phyloP scores from a whole-genome alignment of 352 stramenopile genomes.

The Phytophthora sansomeana region DNA sequence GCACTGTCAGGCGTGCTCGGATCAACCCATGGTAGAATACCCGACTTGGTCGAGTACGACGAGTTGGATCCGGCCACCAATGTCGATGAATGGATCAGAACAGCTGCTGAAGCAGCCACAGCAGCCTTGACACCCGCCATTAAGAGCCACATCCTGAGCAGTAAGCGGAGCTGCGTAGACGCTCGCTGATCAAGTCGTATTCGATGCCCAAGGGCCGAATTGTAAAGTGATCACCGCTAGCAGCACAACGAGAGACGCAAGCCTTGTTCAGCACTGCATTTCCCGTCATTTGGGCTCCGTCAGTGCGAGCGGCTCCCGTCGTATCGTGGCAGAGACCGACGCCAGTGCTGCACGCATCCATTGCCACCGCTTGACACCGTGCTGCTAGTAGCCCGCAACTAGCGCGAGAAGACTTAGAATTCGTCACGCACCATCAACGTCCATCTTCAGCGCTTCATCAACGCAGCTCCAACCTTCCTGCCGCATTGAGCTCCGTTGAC shows the following conservation, averaged over 20 bases:
- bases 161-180: no score
- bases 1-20: slow-evolving; percentile 36
- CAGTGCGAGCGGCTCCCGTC: slow-evolving; percentile 1
- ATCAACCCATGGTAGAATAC: slow-evolving; percentile 29
- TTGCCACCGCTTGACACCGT: not conserved
- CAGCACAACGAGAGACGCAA: not conserved
- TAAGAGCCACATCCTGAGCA: slow-evolving; percentile 4
- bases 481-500: no score
- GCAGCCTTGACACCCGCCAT: not conserved
- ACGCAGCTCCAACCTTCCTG: not conserved
- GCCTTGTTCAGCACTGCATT: not conserved
- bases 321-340: not conserved
- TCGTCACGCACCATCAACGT: no score
- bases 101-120: not conserved
- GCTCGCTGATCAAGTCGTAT: slow-evolving; percentile 7
- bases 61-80: slow-evolving; percentile 11
- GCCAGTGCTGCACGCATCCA: slow-evolving; percentile 10
- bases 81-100: not conserved
- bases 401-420: not conserved
- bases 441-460: no score
- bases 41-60: slow-evolving; percentile 37
- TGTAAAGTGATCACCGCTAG: slow-evolving; percentile 3
- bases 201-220: slow-evolving; percentile 15
- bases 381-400: not conserved
- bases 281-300: slow-evolving; percentile 26